phyloP scores from a whole-genome alignment of 202 grass and related monocot species.

The Schoenoplectus triqueter region DNA sequence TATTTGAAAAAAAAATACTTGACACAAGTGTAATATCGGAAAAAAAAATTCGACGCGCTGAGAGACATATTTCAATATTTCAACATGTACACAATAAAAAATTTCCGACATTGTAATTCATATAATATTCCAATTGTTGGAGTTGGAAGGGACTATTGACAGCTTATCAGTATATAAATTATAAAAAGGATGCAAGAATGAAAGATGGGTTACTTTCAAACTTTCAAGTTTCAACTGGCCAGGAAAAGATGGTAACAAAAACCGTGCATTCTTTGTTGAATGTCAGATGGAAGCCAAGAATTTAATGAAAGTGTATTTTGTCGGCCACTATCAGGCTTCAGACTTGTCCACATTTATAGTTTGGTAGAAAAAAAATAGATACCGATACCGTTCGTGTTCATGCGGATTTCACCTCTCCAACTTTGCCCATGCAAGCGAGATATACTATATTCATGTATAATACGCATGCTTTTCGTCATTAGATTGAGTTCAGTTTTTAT shows the following conservation, averaged over 20 bases:
- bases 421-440: no score
- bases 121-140: neutral
- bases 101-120: no score
- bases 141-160: neutral
- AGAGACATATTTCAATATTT: neutral
- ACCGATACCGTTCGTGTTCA: no score
- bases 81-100: neutral
- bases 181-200: neutral
- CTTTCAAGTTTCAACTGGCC: neutral
- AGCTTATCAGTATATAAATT: neutral
- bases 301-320: neutral
- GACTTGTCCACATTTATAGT: neutral
- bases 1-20: neutral
- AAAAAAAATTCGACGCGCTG: no score
- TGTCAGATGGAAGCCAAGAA: slow-evolving; percentile 9
- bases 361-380: neutral
- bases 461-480: no score
- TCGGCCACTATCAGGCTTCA: slow-evolving; percentile 20
- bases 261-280: slow-evolving; percentile 25
- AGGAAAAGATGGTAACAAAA: neutral
- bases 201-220: neutral
- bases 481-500: no score
- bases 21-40: neutral
- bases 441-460: no score
- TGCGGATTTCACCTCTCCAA: no score